Base-by-base conservation (phyloP, 495 filamentous ascomycete genomes). In the Corynascus novoguineensis region DNA sequence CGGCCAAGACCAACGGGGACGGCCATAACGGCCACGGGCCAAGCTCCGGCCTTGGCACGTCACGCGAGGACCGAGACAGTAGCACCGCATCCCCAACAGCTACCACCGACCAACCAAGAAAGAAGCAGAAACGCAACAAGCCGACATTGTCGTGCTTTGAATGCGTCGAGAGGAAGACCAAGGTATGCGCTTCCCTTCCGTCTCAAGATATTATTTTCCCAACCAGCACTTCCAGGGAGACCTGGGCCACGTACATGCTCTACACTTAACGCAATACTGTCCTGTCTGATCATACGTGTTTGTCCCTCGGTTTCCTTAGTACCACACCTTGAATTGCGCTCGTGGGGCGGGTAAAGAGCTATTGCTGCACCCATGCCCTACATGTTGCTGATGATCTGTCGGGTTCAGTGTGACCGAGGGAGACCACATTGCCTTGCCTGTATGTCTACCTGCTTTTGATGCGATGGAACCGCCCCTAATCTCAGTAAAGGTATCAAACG, bases 81-180 rank as follows among this genome's bases (percentile, higher is more conserved):
- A 62, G 53, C 57, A 68, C 58, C 42, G 64, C 68, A 40, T 71
- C 63, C 35, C 71, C 53, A n/a, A 47, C 53, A 5, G 46, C 69
- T 22, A 64, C 64, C 32, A 55, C 65, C 21, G 76, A 73, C 40
- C 74, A 71, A 7, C 51, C 63, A 4, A 78, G 70, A 68, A 86
- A 85, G 69, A 86, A 83, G 68, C 85, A 87, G 68, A 87, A 85
- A 67, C 75, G 86, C 24, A 89, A 89, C 70, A 89, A 89, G 64
- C 86, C 86, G 5, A 89, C 85, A 1, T 63, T 89, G 38, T 86
- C 83, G 38, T 89, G 86, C 64, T 75, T 81, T 53, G 84, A 87
- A 60, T 89, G 86, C 65, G 85, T 88, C 32, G 83, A 84, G 68
- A 75, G 83, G 51, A 87, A 88, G 69, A 86, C 83, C 14, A 86